Conservation (phyloP, 441 rosid genomes). For the Caryocar brasiliense region DNA sequence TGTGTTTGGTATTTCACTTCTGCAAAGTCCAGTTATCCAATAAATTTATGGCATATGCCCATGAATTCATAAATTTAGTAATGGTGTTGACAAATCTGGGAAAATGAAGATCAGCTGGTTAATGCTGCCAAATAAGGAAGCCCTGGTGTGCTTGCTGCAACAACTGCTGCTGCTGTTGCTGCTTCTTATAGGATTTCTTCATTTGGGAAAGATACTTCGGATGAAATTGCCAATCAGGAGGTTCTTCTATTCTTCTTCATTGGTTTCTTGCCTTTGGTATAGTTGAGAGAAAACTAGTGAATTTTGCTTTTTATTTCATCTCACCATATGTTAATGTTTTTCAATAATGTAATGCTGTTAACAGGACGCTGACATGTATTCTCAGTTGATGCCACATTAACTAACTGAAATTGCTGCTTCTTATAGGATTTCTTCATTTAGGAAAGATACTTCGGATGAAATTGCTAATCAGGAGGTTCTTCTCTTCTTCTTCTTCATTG, state of each 20-base stretch:
- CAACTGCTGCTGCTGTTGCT: too few species aligned
- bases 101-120: too few species aligned
- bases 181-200: slow-evolving; percentile 87
- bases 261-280: not conserved
- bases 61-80: too few species aligned
- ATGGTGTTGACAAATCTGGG: too few species aligned
- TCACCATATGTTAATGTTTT: too few species aligned
- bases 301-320: too few species aligned
- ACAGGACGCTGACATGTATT: slow-evolving; percentile 46
- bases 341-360: slow-evolving; percentile 49
- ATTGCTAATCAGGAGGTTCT: slow-evolving; percentile 61
- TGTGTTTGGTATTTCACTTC: too few species aligned
- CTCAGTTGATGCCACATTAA: slow-evolving; percentile 51
- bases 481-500: slow-evolving; percentile 7
- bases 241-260: slow-evolving; percentile 26
- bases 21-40: too few species aligned
- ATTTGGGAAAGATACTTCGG: slow-evolving; percentile 67
- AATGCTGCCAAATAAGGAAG: too few species aligned
- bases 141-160: too few species aligned
- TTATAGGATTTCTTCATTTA: slow-evolving; percentile 69
- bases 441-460: slow-evolving; percentile 80
- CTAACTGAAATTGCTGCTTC: slow-evolving; percentile 94
- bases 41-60: too few species aligned
- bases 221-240: slow-evolving; percentile 65
- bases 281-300: too few species aligned